Conservation (phyloP, 2,329 filamentous ascomycete species). For the Trichothecium sympodiale region DNA sequence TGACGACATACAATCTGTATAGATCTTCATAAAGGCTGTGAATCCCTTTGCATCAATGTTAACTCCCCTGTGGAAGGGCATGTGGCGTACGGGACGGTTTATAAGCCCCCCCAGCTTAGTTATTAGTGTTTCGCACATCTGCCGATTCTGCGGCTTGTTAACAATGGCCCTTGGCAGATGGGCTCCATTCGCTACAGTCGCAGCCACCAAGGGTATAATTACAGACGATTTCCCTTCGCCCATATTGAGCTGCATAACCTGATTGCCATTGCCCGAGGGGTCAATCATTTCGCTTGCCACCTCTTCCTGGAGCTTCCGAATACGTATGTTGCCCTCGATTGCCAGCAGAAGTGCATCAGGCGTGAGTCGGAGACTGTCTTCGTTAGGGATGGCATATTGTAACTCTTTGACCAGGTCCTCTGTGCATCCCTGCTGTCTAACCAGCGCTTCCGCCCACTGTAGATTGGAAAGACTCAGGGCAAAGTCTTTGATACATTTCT, state of each 20-base stretch:
- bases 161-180: slow-evolving; percentile 43
- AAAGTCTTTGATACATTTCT: not conserved
- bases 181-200: slow-evolving; percentile 30
- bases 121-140: slow-evolving; percentile 46
- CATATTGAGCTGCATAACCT: slow-evolving; percentile 58
- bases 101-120: slow-evolving; percentile 18
- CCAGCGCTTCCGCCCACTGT: not conserved
- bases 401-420: slow-evolving; percentile 23
- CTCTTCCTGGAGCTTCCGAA: slow-evolving; percentile 49
- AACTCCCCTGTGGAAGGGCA: slow-evolving; percentile 2
- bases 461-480: not conserved
- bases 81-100: slow-evolving; percentile 3
- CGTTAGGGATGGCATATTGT: slow-evolving; percentile 35
- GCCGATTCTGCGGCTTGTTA: slow-evolving; percentile 42
- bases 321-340: slow-evolving; percentile 51
- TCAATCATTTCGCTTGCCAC: slow-evolving; percentile 50
- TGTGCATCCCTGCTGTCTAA: not conserved
- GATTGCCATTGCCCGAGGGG: slow-evolving; percentile 40
- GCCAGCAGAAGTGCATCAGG: slow-evolving; percentile 58
- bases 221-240: slow-evolving; percentile 43
- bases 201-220: slow-evolving; percentile 41
- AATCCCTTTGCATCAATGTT: not conserved
- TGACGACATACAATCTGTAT: slow-evolving; percentile 24
- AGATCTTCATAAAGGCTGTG: slow-evolving; percentile 9
- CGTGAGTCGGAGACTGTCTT: slow-evolving; percentile 42